Evolutionary conservation across 2,329 filamentous ascomycete genomes (phyloP).

Genomic region (Aspergillus luchuensis): DNA sequence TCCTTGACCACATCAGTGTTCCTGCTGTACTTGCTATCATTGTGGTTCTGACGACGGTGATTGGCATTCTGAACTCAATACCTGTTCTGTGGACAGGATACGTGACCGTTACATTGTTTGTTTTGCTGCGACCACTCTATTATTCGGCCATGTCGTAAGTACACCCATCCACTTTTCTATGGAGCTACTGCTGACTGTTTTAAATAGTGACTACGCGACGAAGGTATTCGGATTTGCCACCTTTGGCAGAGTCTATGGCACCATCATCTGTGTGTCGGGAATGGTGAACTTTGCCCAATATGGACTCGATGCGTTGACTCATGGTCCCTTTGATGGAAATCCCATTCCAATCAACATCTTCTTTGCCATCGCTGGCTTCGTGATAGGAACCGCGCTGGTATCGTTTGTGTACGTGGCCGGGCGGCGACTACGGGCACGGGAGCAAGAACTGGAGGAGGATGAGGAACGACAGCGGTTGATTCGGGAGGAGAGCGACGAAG

Average conservation of each 20-base stretch:
- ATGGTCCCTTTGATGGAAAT: conserved; percentile 69
- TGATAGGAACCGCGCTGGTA: conserved; percentile 67
- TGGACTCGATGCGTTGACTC: conserved; percentile 75
- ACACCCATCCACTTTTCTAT: not conserved
- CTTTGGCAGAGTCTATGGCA: conserved; percentile 87
- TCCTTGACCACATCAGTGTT: conserved; percentile 78
- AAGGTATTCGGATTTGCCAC: conserved; percentile 93
- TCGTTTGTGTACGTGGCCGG: conserved; percentile 57
- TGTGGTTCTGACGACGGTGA: conserved; percentile 69
- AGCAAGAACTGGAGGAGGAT: conserved; percentile 18
- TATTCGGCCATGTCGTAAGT: conserved; percentile 79
- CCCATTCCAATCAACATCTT: conserved; percentile 77
- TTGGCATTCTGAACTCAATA: conserved; percentile 75
- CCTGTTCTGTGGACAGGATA: conserved; percentile 67
- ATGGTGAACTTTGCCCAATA: conserved; percentile 82
- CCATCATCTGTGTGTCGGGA: conserved; percentile 83
- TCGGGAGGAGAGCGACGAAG: conserved; percentile 18
- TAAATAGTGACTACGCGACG: conserved; percentile 71
- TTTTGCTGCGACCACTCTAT: conserved; percentile 83
- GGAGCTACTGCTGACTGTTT: not conserved
- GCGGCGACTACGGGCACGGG: conserved; percentile 15
- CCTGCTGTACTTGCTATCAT: conserved; percentile 69
- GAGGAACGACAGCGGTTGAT: conserved; percentile 32
- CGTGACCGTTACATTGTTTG: conserved; percentile 77
- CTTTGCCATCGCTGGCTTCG: conserved; percentile 63